phyloP scores from a whole-genome alignment of 2,329 filamentous ascomycete genomes.

The Colletotrichum sojae region DNA sequence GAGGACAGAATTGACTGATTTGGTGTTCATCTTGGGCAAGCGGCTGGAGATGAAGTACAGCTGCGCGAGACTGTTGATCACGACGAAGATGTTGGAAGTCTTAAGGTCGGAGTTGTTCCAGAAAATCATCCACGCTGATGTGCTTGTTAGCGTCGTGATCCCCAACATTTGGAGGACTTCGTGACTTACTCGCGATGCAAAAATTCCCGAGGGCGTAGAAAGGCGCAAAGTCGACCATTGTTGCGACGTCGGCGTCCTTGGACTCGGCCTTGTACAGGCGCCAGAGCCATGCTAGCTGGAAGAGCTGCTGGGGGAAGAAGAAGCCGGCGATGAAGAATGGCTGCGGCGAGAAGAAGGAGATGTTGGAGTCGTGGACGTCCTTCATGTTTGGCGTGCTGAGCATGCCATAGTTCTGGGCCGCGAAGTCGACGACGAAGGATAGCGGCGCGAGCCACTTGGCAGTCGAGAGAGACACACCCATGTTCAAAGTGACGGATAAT shows the following conservation, averaged over 20 bases:
- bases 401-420: conserved; percentile 72
- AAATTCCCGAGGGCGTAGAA: conserved; percentile 70
- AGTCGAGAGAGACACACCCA: conserved; percentile 68
- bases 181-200: conserved; percentile 67
- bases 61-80: conserved; percentile 68
- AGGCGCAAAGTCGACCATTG: conserved; percentile 68
- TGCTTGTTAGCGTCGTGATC: neutral
- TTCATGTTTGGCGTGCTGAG: conserved; percentile 71
- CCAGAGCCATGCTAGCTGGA: conserved; percentile 71
- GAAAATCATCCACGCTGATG: conserved; percentile 71
- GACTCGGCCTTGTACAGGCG: conserved; percentile 65
- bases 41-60: conserved; percentile 66
- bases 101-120: conserved; percentile 69
- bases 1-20: conserved; percentile 65
- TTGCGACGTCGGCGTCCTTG: conserved; percentile 57
- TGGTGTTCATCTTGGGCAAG: conserved; percentile 64
- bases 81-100: conserved; percentile 68
- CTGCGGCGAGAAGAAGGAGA: conserved; percentile 71
- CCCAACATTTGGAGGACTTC: neutral
- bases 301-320: conserved; percentile 73
- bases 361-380: conserved; percentile 69
- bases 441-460: conserved; percentile 67
- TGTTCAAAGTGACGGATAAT: conserved; percentile 44
- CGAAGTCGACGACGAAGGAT: conserved; percentile 70
- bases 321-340: conserved; percentile 72